phyloP scores from a whole-genome alignment of 371 early-diverging fungal genomes.

The Entomophthora muscae region DNA sequence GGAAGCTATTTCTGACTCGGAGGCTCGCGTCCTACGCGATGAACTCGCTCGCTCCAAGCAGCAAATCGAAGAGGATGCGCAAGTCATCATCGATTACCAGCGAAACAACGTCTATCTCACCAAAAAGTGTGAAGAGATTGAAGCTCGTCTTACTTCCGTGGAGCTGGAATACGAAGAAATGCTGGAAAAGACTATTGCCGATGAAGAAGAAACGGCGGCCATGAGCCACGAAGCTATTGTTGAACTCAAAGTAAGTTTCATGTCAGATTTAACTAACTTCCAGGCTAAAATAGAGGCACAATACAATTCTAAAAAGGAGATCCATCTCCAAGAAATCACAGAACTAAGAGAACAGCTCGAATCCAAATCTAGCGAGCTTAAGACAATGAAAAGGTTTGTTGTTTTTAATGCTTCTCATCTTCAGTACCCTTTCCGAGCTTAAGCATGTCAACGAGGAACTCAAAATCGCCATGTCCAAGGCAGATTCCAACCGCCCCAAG shows the following conservation, averaged over 20 bases:
- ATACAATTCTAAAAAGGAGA: conserved; percentile 52
- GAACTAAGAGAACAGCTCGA: conserved; percentile 41
- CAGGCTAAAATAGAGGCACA: conserved; percentile 65
- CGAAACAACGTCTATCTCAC: conserved; percentile 39
- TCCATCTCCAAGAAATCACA: conserved; percentile 63
- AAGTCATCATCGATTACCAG: conserved; percentile 39
- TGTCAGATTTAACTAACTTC: not conserved
- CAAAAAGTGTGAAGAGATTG: conserved; percentile 50
- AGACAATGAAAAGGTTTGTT: conserved; percentile 25
- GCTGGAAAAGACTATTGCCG: conserved; percentile 79
- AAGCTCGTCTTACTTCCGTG: conserved; percentile 43
- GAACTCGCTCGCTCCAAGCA: conserved; percentile 58
- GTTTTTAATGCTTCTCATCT: conserved; percentile 4
- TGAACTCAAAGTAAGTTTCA: conserved; percentile 39
- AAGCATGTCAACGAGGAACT: conserved; percentile 47
- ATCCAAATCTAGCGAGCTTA: conserved; percentile 52
- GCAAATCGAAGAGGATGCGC: conserved; percentile 43
- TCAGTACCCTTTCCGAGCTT: conserved; percentile 28
- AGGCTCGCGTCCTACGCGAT: conserved; percentile 51
- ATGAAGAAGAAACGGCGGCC: conserved; percentile 59
- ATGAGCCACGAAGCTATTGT: conserved; percentile 49
- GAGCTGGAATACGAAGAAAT: conserved; percentile 84
- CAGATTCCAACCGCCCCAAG: conserved; percentile 8
- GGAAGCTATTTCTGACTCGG: conserved; percentile 39
- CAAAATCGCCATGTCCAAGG: conserved; percentile 17